Base-by-base conservation (phyloP, 2,329 filamentous ascomycete species). In the Gaeumannomyces sp. region DNA sequence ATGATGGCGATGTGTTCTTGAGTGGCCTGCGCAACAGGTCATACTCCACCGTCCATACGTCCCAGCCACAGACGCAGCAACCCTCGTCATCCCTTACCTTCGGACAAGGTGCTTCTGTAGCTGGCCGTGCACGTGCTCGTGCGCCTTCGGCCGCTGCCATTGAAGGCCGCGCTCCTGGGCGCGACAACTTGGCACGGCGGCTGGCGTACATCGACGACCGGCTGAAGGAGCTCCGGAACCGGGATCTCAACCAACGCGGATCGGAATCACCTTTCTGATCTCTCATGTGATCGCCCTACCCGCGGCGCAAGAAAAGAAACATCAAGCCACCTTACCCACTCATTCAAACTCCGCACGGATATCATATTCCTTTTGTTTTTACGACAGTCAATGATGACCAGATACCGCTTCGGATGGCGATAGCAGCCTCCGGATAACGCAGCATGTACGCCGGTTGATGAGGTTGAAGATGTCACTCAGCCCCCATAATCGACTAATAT, bases 141-240 rank as follows among this genome's bases (percentile, higher is more conserved):
- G 57, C 57, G 57, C 59, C 59, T 28, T 31, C 59, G 22, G 59
- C 59, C n/a, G 59, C 45, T 8, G 8, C 59, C 28, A 31, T 60
- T 8, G 59, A 60, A 25, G 45, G 45, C 45, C 45, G 45, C n/a
- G 45, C 45, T 25, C 45, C 45, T 75, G 8, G 73, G 76, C 28
- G 76, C 77, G 65, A 74, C 80, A 80, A 79, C 53, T 73, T 86
- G 59, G 78, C 80, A 28, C 79, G 78, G 50, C 81, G 83, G 14
- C 74, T 87, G 64, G 83, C 84, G 5, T 86, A 87, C 67, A 80
- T 87, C 60, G 84, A 87, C 70, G 80, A 85, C 68, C 81, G 83
- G 53, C 79, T 87, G 59, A 82, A 81, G 68, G 82, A 85, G 66
- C 76, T 86, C 65, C 80, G 82, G 66, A 79, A 76, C 60, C 79